These are phyloP conservation scores for Selenicereus undatus DNA, from an alignment of 148 eudicot species.

Conservation along the genomic window DNA sequence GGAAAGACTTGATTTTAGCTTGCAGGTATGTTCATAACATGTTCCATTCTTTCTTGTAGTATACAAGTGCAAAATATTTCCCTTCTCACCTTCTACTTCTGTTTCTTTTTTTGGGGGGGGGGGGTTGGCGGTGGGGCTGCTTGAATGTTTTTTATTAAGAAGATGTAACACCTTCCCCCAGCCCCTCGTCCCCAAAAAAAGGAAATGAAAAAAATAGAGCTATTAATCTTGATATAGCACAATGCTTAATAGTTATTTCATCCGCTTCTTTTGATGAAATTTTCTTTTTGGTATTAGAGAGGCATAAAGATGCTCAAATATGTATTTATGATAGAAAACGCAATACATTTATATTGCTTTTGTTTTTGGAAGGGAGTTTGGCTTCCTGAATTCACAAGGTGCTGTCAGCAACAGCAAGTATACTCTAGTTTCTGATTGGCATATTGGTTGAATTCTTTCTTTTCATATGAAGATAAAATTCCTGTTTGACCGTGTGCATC, in stretches of 20 bases:
- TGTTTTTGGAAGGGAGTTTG: background rate
- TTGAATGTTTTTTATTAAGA: background rate
- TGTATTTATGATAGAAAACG: too few species aligned
- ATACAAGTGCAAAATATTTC: background rate
- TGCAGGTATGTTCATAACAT: conserved; percentile 63
- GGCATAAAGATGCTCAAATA: background rate
- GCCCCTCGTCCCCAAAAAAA: too few species aligned
- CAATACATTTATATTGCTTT: background rate
- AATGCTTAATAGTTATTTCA: too few species aligned
- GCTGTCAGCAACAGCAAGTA: background rate
- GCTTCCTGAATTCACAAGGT: background rate
- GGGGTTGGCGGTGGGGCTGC: too few species aligned
- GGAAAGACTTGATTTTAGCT: conserved; percentile 87
- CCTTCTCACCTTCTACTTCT: background rate
- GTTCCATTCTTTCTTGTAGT: background rate
- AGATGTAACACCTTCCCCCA: background rate
- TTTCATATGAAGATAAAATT: background rate
- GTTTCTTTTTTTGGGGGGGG: background rate
- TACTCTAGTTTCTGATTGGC: background rate
- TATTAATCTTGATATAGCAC: too few species aligned
- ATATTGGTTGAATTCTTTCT: background rate
- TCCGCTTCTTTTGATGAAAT: too few species aligned
- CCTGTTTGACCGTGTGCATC: background rate
- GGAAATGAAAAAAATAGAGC: background rate
- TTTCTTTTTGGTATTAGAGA: background rate